Evolutionary conservation across 2,329 filamentous ascomycete species (phyloP).

Genomic region (Daldinia sp.): DNA sequence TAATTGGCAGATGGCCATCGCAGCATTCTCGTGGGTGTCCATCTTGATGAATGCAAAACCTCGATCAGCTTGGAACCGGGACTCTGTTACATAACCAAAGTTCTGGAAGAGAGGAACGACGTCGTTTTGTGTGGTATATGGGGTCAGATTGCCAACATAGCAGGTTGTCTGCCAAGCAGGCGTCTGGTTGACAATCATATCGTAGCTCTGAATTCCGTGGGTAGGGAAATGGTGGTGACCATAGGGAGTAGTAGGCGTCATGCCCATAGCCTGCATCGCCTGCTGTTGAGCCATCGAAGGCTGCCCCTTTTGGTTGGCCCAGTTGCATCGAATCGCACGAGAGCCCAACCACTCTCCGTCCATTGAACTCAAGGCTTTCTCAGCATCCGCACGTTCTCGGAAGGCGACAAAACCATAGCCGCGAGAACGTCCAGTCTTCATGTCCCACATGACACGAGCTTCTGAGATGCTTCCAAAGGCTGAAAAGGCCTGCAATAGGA

Average conservation of each 20-base stretch:
- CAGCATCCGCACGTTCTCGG: slow-evolving; percentile 91
- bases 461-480: slow-evolving; percentile 96
- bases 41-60: slow-evolving; percentile 99
- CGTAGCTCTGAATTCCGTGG: slow-evolving; percentile 95
- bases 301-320: slow-evolving; percentile 99
- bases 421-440: slow-evolving; percentile 98
- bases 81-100: slow-evolving; percentile 97
- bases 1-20: slow-evolving; percentile 97
- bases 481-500: slow-evolving; percentile 92
- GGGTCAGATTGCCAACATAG: slow-evolving; percentile 97
- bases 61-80: slow-evolving; percentile 96
- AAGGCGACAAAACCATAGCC: slow-evolving; percentile 99
- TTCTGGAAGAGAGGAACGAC: slow-evolving; percentile 98
- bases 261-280: slow-evolving; percentile 96
- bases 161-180: slow-evolving; percentile 98
- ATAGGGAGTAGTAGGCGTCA: slow-evolving; percentile 96
- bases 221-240: slow-evolving; percentile 98
- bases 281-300: slow-evolving; percentile 98
- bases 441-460: slow-evolving; percentile 99
- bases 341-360: slow-evolving; percentile 99
- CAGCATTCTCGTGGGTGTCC: slow-evolving; percentile 97
- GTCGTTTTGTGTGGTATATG: slow-evolving; percentile 96
- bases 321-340: slow-evolving; percentile 98
- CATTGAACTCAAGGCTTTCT: slow-evolving; percentile 97
- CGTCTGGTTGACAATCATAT: slow-evolving; percentile 95